A percentile compares a stretch with the other conserved stretches of the same genome.
phyloP scores from a whole-genome alignment of 179 eudicot genomes.

The Nepenthes alata region DNA sequence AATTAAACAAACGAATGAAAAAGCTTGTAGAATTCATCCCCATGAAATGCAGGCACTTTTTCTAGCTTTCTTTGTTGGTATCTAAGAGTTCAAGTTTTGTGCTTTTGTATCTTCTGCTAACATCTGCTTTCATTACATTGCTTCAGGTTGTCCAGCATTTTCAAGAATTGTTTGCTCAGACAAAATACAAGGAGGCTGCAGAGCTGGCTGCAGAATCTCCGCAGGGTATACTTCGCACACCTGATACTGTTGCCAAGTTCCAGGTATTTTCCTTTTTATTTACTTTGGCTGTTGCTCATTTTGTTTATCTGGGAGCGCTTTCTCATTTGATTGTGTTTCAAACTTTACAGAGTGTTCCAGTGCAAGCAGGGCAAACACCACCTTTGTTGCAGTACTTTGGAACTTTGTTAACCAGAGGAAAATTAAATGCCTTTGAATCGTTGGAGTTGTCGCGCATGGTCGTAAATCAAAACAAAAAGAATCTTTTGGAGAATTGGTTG shows the following conservation, averaged over 20 bases:
- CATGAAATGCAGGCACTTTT: too few species aligned
- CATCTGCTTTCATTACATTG: not conserved
- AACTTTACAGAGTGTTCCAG: slow-evolving; percentile 89
- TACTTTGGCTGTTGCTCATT: not conserved
- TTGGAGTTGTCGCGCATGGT: slow-evolving; percentile 87
- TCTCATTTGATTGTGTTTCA: not conserved
- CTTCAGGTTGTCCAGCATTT: slow-evolving; percentile 93
- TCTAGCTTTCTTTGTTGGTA: too few species aligned
- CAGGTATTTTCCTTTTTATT: slow-evolving; percentile 35
- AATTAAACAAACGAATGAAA: too few species aligned
- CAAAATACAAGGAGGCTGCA: slow-evolving; percentile 96
- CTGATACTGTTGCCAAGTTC: slow-evolving; percentile 93
- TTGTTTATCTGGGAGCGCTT: not conserved
- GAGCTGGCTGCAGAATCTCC: slow-evolving; percentile 99
- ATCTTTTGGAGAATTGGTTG: slow-evolving; percentile 92
- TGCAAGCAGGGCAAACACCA: slow-evolving; percentile 96
- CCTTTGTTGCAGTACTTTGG: slow-evolving; percentile 96
- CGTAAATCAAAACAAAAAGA: slow-evolving; percentile 95
- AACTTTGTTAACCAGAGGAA: slow-evolving; percentile 72
- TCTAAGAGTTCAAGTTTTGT: too few species aligned
- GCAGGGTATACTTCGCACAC: slow-evolving; percentile 89
- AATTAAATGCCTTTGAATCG: slow-evolving; percentile 92
- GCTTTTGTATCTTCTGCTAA: too few species aligned
- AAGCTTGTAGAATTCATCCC: too few species aligned
- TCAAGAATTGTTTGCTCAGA: slow-evolving; percentile 94